Conservation (phyloP, 805 yeast species). For the Kazachstania taianensis region DNA sequence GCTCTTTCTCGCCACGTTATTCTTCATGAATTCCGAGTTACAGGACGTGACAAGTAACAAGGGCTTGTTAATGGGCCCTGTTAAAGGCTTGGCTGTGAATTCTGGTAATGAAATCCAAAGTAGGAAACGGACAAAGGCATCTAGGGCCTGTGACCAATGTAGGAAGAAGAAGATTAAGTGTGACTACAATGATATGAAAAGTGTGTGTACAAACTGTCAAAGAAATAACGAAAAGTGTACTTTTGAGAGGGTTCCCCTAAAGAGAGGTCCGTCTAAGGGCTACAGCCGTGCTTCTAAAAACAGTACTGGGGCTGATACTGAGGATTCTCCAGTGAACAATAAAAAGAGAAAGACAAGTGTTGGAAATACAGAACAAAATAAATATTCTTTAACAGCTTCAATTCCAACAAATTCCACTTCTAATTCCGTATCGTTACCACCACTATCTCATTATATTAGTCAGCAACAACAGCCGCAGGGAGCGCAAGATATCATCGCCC, state of each 20-base stretch:
- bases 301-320: background rate
- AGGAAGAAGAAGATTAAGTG: constrained; percentile 64
- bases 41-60: too few relatives aligned
- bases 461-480: constrained; percentile 6
- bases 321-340: background rate
- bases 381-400: background rate
- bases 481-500: background rate
- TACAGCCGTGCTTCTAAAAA: constrained; percentile 31
- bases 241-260: constrained; percentile 61
- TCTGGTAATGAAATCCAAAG: background rate
- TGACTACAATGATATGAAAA: constrained; percentile 45
- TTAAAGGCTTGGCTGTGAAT: background rate
- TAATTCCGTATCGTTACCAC: constrained; percentile 23
- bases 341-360: background rate
- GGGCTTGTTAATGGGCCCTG: too few relatives aligned
- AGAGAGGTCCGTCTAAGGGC: constrained; percentile 74
- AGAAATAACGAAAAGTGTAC: constrained; percentile 53
- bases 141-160: constrained; percentile 76
- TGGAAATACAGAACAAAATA: background rate
- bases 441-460: constrained; percentile 21
- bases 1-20: too few relatives aligned
- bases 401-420: background rate
- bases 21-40: too few relatives aligned
- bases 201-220: constrained; percentile 55
- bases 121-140: constrained; percentile 60